phyloP scores from a whole-genome alignment of 2,329 filamentous ascomycete species.

The Sarocladiaceae sp. region DNA sequence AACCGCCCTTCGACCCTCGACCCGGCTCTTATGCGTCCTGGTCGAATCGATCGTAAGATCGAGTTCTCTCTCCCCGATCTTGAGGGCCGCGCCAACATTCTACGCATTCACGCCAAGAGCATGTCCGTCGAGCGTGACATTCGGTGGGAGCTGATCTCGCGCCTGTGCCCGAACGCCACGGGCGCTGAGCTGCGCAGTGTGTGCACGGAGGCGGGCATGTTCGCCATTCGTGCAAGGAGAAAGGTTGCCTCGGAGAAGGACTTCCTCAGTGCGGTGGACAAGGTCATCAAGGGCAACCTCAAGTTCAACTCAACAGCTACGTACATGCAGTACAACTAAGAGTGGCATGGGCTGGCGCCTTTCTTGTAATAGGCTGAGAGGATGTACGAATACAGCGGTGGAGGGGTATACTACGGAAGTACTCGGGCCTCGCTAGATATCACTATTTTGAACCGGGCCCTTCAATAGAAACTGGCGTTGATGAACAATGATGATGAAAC shows the following conservation, averaged over 20 bases:
- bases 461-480: conserved; percentile 9
- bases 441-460: background rate
- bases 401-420: conserved; percentile 11
- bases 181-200: conserved; percentile 94
- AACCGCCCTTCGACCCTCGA: conserved; percentile 94
- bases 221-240: conserved; percentile 85
- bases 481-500: background rate
- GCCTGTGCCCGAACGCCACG: conserved; percentile 93
- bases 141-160: conserved; percentile 96
- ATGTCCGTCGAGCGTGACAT: conserved; percentile 99
- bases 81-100: conserved; percentile 93
- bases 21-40: conserved; percentile 93
- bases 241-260: conserved; percentile 99
- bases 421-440: background rate
- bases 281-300: conserved; percentile 98
- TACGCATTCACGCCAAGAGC: conserved; percentile 97
- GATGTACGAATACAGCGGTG: conserved; percentile 13
- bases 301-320: conserved; percentile 99
- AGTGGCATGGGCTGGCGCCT: conserved; percentile 12
- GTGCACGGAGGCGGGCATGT: conserved; percentile 98
- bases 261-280: conserved; percentile 95
- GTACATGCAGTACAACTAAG: conserved; percentile 98
- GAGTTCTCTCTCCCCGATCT: conserved; percentile 97
- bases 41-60: conserved; percentile 97
- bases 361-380: too few species aligned